A percentile compares a stretch with the other conserved stretches of the same genome.
phyloP scores from a whole-genome alignment of 2,329 filamentous ascomycete genomes.

The Xylaria sp. region DNA sequence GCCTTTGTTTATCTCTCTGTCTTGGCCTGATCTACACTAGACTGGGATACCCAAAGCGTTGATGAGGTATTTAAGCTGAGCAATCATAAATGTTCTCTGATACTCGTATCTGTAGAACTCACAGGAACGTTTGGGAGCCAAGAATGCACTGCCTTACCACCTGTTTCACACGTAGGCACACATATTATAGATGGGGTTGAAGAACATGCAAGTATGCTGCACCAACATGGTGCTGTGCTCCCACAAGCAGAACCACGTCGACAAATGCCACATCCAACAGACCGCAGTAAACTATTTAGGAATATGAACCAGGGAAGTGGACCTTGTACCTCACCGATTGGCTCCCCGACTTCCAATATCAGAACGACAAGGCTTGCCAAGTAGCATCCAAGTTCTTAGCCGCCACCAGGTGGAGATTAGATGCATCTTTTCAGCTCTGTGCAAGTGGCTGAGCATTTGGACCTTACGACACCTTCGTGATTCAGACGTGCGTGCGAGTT shows the following conservation, averaged over 20 bases:
- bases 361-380: conserved; percentile 23
- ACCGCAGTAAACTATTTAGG: not conserved
- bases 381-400: conserved; percentile 13
- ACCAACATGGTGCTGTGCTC: not conserved
- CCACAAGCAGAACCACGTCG: conserved; percentile 6
- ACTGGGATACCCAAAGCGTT: not conserved
- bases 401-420: conserved; percentile 25
- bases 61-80: not conserved
- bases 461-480: conserved; percentile 12
- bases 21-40: conserved; percentile 43
- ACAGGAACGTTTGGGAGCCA: not conserved
- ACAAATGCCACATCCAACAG: conserved; percentile 12
- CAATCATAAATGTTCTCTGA: not conserved
- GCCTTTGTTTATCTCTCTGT: conserved; percentile 22
- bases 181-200: not conserved
- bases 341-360: not conserved
- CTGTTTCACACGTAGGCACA: not conserved
- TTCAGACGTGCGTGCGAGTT: not conserved
- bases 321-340: conserved; percentile 13
- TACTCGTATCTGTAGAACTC: not conserved
- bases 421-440: conserved; percentile 29
- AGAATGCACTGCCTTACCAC: conserved; percentile 10
- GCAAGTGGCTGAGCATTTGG: conserved; percentile 31
- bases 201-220: conserved; percentile 3
- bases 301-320: conserved; percentile 7